Evolutionary conservation across 257 asterid genomes (phyloP), one percentile per base, ranked within the genome.

Genomic region (Fraxinus quadrangulata): DNA sequence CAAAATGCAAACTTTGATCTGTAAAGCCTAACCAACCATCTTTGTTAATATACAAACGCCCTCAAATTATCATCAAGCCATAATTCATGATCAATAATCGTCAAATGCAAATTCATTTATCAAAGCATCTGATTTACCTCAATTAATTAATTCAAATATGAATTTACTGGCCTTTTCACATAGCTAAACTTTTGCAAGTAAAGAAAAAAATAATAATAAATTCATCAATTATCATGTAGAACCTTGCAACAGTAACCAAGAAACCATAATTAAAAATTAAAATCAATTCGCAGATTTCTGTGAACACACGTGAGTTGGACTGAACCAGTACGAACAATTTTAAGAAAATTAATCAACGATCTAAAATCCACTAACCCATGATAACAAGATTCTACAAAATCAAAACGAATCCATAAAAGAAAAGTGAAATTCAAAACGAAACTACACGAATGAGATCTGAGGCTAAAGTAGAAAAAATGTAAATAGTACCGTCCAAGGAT

Each of bases 401-500:
- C 10, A 26, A 24, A 66, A 42, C 21, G 56, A 39, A 23, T 67
- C 80, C 84, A 76, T 70, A 63, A 70, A 67, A 72, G 31, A 67
- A 70, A 24, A 81, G 71, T 13, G 56, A 77, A 69, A 34, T 70
- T 47, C 61, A 71, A 42, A 77, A 63, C 39, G 51, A 26, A 23
- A 24, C 2, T 12, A 24, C 2, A 33, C 68, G 42, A 24, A 14
- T 17, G 66, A 28, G 67, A 37, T 45, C 84, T 33, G 21, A 66
- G 63, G 30, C 30, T 12, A 5, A 63, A 71, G 51, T 8, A 17
- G 33, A 11, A 12, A 34, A 70, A 26, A 19, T 4, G 63, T 23
- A 70, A 21, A 33, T 7, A 49, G 24, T 91, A 94, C 99, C 99
- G 83, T 96, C 99, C 45, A 93, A 85, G 6, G 98, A 93, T 24